A percentile compares a stretch with the other conserved stretches of the same genome.
Evolutionary conservation across 805 yeast species (phyloP).

Genomic region (Cyberlindnera bimundalis): DNA sequence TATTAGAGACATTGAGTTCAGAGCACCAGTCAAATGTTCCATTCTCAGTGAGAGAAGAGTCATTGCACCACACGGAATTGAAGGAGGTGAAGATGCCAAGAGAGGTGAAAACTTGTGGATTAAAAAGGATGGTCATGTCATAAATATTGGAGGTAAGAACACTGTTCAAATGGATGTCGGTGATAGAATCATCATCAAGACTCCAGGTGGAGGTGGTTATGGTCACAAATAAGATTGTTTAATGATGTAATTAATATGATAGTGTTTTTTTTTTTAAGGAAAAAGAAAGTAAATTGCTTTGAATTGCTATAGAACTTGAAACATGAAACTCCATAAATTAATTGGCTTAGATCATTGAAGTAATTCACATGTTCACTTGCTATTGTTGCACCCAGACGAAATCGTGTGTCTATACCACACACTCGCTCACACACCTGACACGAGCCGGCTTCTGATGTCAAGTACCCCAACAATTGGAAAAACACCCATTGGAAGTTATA

Average conservation of each 20-base stretch:
- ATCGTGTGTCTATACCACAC: too few species aligned
- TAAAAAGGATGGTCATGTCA: conserved; percentile 32
- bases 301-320: neutral
- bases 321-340: too few species aligned
- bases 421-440: too few species aligned
- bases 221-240: conserved; percentile 36
- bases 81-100: conserved; percentile 75
- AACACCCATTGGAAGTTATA: too few species aligned
- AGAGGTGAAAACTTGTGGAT: conserved; percentile 67
- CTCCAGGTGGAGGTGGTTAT: conserved; percentile 89
- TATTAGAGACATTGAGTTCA: conserved; percentile 78
- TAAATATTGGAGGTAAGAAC: conserved; percentile 69
- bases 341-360: too few species aligned
- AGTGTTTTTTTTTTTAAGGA: too few species aligned
- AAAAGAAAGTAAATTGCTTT: too few species aligned
- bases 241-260: too few species aligned
- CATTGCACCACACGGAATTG: conserved; percentile 78
- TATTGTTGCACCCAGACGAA: too few species aligned
- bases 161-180: conserved; percentile 56
- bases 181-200: conserved; percentile 61
- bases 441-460: too few species aligned
- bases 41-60: conserved; percentile 85
- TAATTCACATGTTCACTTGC: too few species aligned
- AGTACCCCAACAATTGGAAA: too few species aligned
- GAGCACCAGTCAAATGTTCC: conserved; percentile 68